phyloP scores from a whole-genome alignment of 1,284 basidiomycete genomes.

The Sporisorium iseilematis-ciliati region DNA sequence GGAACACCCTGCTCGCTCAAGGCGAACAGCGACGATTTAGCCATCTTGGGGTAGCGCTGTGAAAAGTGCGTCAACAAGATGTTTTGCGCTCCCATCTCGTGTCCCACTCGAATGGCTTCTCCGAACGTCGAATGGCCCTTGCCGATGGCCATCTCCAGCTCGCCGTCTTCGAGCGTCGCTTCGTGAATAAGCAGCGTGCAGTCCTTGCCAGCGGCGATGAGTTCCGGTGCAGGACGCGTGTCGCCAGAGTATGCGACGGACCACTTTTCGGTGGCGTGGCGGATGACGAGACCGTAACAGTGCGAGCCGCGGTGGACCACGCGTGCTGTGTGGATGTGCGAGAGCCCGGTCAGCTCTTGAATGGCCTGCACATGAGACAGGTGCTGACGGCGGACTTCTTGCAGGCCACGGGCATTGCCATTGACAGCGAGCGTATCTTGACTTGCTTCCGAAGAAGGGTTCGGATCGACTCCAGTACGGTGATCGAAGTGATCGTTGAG shows the following conservation, averaged over 20 bases:
- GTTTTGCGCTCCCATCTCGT: conserved; percentile 81
- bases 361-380: conserved; percentile 24
- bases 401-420: conserved; percentile 9
- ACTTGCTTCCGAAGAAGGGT: neutral
- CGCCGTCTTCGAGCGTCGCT: conserved; percentile 85
- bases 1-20: conserved; percentile 11
- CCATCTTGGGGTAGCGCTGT: conserved; percentile 89
- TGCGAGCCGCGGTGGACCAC: conserved; percentile 39
- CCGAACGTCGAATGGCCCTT: conserved; percentile 92
- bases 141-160: conserved; percentile 75
- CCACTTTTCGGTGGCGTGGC: conserved; percentile 72
- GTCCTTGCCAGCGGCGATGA: conserved; percentile 78
- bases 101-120: conserved; percentile 83
- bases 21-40: conserved; percentile 71
- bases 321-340: conserved; percentile 46
- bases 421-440: neutral
- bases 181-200: conserved; percentile 92
- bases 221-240: conserved; percentile 80
- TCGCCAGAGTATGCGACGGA: conserved; percentile 80
- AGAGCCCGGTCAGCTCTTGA: conserved; percentile 30
- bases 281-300: conserved; percentile 56
- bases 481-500: conserved; percentile 55
- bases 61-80: conserved; percentile 94
- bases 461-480: conserved; percentile 49
- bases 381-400: conserved; percentile 15